A percentile compares a stretch with the other conserved stretches of the same genome.
phyloP scores from a whole-genome alignment of 345 rosid genomes.

The Crucihimalaya himalaica region DNA sequence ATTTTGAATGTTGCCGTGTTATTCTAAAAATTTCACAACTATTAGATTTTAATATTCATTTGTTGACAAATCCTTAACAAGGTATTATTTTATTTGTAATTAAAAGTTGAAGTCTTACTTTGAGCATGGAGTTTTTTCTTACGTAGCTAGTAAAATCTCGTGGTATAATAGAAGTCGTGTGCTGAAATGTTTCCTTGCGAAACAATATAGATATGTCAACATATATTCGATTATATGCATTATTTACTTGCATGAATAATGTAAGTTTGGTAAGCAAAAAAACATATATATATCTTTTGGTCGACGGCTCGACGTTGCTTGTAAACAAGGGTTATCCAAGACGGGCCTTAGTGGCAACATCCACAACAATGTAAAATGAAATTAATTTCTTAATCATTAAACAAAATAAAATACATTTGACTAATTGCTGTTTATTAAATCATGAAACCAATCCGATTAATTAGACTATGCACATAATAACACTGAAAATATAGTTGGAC shows the following conservation, averaged over 20 bases:
- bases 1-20: not conserved
- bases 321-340: conserved; percentile 37
- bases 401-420: not conserved
- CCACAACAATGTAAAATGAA: conserved; percentile 17
- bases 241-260: conserved; percentile 37
- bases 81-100: not conserved
- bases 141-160: conserved; percentile 19
- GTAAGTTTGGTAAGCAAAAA: conserved; percentile 30
- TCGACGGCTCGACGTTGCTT: conserved; percentile 36
- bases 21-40: not conserved
- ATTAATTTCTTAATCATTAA: conserved; percentile 16
- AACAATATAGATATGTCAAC: conserved; percentile 25
- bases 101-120: conserved; percentile 10
- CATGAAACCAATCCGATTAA: conserved; percentile 13
- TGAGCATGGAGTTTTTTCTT: not conserved
- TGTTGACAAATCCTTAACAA: conserved; percentile 3
- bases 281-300: not conserved
- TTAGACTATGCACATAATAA: not conserved
- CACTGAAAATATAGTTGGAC: not conserved
- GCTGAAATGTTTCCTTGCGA: conserved; percentile 5
- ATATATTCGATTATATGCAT: conserved; percentile 30
- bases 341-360: conserved; percentile 42
- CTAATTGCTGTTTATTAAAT: not conserved
- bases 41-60: not conserved
- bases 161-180: conserved; percentile 20